Evolutionary conservation across 495 filamentous ascomycete species (phyloP), one percentile per base, ranked within the genome.

Genomic region (Parmelia sp.): DNA sequence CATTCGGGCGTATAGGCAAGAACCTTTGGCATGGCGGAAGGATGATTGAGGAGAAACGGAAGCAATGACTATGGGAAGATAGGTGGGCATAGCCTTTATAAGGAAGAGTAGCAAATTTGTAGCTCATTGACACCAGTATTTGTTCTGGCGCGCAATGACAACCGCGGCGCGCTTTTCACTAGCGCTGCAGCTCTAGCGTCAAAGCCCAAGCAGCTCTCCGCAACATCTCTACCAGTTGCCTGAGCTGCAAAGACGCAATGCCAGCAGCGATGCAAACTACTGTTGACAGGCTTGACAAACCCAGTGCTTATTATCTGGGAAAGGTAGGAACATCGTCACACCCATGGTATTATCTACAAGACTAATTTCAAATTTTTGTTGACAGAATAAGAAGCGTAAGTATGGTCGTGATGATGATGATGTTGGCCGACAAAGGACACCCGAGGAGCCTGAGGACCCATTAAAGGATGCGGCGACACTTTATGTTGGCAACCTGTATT

Each of bases 401-500:
- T 82, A 81, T 70, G 79, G 81, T 57, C 73, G 78, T 47, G 77
- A 88, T 39, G 81, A 86, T 10, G 78, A 80, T 37, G 84, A 90
- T 59, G 78, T 75, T 53, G 80, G 80, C 17, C 77, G 78, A 9
- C 76, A 77, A 35, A 77, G 67, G 67, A 78, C 80, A 47, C 72
- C 76, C 17, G 79, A 83, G 51, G 83, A 87, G 51, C 55, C 82
- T 11, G 83, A 86, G 37, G 89, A 95, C 62, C 88, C 89, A 51
- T 79, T 98, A 64, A 87, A 82, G 66, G 84, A 94, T 73, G 92
- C 94, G 47, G 90, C 94, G 15, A 98, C 94, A 7, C 90, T 98
- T 71, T 98, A 98, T 67, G 92, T 98, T 45, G 94, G 94, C 58
- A 98, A 98, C 74, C 80, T 98, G 91, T 96, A 81, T 68, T 90